phyloP scores from a whole-genome alignment of 2,329 filamentous ascomycete species.

The Zasmidium angulare region DNA sequence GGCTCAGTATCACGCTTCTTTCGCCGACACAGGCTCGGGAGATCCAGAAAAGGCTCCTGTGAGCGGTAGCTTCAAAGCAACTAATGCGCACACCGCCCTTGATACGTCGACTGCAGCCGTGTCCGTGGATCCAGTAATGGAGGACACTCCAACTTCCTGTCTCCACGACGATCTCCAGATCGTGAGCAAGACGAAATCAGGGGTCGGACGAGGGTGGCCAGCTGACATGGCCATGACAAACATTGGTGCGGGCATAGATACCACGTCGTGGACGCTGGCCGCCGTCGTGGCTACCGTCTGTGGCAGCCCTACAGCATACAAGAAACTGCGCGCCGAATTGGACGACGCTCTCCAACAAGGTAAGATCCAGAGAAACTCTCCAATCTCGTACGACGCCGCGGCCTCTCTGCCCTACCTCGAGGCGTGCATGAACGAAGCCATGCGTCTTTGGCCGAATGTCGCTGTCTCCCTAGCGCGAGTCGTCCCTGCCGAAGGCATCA shows the following conservation, averaged over 20 bases:
- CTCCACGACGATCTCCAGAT: conserved; percentile 3
- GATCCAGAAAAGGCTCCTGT: no score
- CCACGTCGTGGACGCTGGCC: conserved; percentile 10
- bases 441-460: conserved; percentile 10
- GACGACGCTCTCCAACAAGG: background rate
- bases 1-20: no score
- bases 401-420: conserved; percentile 4
- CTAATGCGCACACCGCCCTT: no score
- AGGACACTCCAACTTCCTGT: background rate
- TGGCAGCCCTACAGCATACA: background rate
- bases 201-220: conserved; percentile 5
- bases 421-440: conserved; percentile 12
- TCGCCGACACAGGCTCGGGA: no score
- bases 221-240: conserved; percentile 1
- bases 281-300: conserved; percentile 2
- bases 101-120: no score
- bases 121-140: background rate
- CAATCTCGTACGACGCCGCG: conserved; percentile 1
- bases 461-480: conserved; percentile 25
- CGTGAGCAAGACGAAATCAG: background rate
- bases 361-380: background rate
- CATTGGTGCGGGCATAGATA: conserved; percentile 9
- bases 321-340: background rate
- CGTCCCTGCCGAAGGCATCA: conserved; percentile 25
- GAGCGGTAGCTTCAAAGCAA: no score